Evolutionary conservation across 1,139 yeast species (phyloP).

Genomic region (Arxiozyma bovina): DNA sequence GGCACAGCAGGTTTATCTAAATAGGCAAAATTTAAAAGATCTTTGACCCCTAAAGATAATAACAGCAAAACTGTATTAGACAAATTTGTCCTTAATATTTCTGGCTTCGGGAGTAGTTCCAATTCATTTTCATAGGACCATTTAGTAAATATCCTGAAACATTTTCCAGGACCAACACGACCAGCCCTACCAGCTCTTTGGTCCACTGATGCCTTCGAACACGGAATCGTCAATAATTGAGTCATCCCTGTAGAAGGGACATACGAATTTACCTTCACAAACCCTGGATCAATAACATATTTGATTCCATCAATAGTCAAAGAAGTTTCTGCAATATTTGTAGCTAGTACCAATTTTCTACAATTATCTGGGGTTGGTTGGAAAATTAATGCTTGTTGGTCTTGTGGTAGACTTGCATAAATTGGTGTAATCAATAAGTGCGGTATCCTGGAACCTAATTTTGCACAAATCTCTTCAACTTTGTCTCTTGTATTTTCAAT

Average conservation of each 20-base stretch:
- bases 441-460: slow-evolving; percentile 53
- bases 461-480: slow-evolving; percentile 52
- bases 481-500: slow-evolving; percentile 75
- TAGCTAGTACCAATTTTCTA: slow-evolving; percentile 87
- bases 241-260: slow-evolving; percentile 86
- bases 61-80: slow-evolving; percentile 66
- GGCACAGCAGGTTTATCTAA: slow-evolving; percentile 78
- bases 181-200: slow-evolving; percentile 98
- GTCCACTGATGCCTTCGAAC: slow-evolving; percentile 92
- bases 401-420: slow-evolving; percentile 86
- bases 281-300: slow-evolving; percentile 87
- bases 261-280: slow-evolving; percentile 78
- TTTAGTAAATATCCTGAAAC: slow-evolving; percentile 80
- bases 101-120: slow-evolving; percentile 77
- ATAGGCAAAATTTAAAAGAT: slow-evolving; percentile 74
- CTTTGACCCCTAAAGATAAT: slow-evolving; percentile 73
- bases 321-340: slow-evolving; percentile 95
- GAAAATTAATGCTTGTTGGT: slow-evolving; percentile 68
- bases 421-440: slow-evolving; percentile 74
- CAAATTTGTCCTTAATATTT: slow-evolving; percentile 73
- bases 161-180: slow-evolving; percentile 91
- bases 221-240: slow-evolving; percentile 70
- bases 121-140: slow-evolving; percentile 77
- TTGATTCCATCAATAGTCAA: slow-evolving; percentile 87
- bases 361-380: slow-evolving; percentile 74